Evolutionary conservation across 495 filamentous ascomycete genomes (phyloP).

Genomic region (Saxophila tyrrhenica): DNA sequence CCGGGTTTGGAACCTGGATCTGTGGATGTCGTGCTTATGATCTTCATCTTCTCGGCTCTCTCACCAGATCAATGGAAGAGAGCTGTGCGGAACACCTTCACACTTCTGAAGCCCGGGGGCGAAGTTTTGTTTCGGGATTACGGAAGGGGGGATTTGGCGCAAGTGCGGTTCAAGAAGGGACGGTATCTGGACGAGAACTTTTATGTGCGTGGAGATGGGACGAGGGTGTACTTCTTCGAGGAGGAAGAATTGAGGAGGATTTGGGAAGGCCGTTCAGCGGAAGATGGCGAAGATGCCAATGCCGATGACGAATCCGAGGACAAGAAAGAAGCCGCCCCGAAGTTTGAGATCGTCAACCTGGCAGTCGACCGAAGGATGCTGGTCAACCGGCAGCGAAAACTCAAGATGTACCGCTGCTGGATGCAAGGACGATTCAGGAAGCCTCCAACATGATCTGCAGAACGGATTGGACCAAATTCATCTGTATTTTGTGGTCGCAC

Average conservation of each 20-base stretch:
- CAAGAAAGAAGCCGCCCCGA: slow-evolving; percentile 4
- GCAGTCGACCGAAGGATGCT: slow-evolving; percentile 77
- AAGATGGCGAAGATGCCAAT: slow-evolving; percentile 9
- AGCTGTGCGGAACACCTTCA: slow-evolving; percentile 70
- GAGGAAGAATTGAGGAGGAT: slow-evolving; percentile 67
- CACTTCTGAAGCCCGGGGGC: slow-evolving; percentile 77
- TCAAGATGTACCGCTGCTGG: slow-evolving; percentile 99
- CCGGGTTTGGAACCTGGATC: slow-evolving; percentile 60
- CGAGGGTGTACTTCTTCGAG: slow-evolving; percentile 95
- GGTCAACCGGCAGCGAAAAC: slow-evolving; percentile 75
- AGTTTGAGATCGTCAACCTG: slow-evolving; percentile 62
- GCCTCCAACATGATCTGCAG: slow-evolving; percentile 24
- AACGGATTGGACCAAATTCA: too few relatives aligned
- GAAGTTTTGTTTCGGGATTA: slow-evolving; percentile 90
- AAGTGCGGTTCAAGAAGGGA: slow-evolving; percentile 92
- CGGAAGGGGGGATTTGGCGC: slow-evolving; percentile 85
- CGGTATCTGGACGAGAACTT: slow-evolving; percentile 92
- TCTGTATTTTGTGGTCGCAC: too few relatives aligned
- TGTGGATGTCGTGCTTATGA: slow-evolving; percentile 82
- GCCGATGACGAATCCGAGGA: slow-evolving; percentile 1
- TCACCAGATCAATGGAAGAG: slow-evolving; percentile 71
- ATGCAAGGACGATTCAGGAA: slow-evolving; percentile 86
- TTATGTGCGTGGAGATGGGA: slow-evolving; percentile 90
- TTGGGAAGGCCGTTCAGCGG: slow-evolving; percentile 44
- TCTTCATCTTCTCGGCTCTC: slow-evolving; percentile 94